Base-by-base conservation (phyloP, 306 rosid genomes). In the Gastrolobium villosum region DNA sequence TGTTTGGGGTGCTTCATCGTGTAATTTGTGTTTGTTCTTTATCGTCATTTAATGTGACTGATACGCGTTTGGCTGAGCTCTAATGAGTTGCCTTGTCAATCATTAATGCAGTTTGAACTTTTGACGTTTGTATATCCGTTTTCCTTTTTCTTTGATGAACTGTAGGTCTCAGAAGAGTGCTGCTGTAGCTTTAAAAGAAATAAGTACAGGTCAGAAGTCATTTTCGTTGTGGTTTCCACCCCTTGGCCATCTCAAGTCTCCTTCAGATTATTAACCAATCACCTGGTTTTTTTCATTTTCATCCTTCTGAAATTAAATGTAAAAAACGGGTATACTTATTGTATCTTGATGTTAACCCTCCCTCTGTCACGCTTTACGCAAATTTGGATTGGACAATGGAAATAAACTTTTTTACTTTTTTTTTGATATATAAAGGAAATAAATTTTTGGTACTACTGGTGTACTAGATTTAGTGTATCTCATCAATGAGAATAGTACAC, bases 221-320 rank as follows among this genome's bases (percentile, higher is more conserved):
- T 61, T 70, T 77, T 77, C 66, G 32, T 31, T 52, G 36, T 30
- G 50, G 66, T 53, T 39, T 53, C 62, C 56, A 62, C 7, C 15
- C 55, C 3, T 11, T 0, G 70, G 35, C 40, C 30, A 32, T 61
- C 68, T 63, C 11, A 30, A 10, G 68, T 64, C 43, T 11, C 55
- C 32, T 72, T 79, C 72, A 5, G n/a, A 6, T 28, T 76, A 44
- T 64, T 65, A 76, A 20, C 43, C 32, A n/a, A 77, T 43, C 9
- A 13, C 3, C 7, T 7, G 6, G 54, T 32, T 45, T 36, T 46
- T 52, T 55, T 65, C 45, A 36, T 44, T 44, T 20, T 65, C 45
- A 5, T 13, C 5, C 37, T 52, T 79, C 30, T 40, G 0, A 14
- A 36, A 8, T 45, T 54, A 65, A 45, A 45, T 55, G 74, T 7